A percentile compares a stretch with the other conserved stretches of the same genome.
These are phyloP conservation scores for Lentinula novae-zelandiae DNA, from an alignment of 1,284 basidiomycete genomes.

Conservation along the genomic window DNA sequence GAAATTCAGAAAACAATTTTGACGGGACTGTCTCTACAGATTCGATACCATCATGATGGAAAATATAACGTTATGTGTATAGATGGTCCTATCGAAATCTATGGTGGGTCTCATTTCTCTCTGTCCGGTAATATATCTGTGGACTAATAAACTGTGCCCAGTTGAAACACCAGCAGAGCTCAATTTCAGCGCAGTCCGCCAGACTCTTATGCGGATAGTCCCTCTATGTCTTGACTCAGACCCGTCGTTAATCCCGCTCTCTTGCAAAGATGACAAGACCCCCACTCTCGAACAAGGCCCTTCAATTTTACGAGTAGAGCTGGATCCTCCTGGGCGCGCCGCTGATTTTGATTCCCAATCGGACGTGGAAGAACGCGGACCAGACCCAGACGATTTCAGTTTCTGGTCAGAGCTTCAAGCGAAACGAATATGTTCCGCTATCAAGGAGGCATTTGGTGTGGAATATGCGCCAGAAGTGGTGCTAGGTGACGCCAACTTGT, in stretches of 20 bases:
- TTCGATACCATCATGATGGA: constrained; percentile 87
- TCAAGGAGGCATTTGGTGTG: constrained; percentile 80
- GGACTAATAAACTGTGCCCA: constrained; percentile 26
- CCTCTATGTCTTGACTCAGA: constrained; percentile 85
- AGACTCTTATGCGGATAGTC: constrained; percentile 73
- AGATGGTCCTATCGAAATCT: constrained; percentile 84
- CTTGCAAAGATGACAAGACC: constrained; percentile 42
- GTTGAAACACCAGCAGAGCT: constrained; percentile 65
- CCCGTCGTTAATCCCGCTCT: constrained; percentile 75
- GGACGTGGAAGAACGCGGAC: constrained; percentile 34
- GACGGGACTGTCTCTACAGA: constrained; percentile 30
- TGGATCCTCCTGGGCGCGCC: not conserved
- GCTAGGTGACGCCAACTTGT: constrained; percentile 90
- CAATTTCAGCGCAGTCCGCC: constrained; percentile 62
- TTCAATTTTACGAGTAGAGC: constrained; percentile 14
- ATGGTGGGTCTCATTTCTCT: constrained; percentile 48
- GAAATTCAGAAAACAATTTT: not conserved
- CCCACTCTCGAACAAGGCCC: not conserved
- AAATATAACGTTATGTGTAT: constrained; percentile 94
- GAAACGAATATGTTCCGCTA: constrained; percentile 75
- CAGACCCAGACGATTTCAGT: constrained; percentile 88
- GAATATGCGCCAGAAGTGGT: constrained; percentile 90
- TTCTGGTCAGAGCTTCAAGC: constrained; percentile 93
- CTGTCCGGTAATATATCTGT: not conserved
- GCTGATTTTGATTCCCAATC: not conserved